Evolutionary conservation across 139 green algal species (phyloP).

Genomic region (Haematococcus lacustris): DNA sequence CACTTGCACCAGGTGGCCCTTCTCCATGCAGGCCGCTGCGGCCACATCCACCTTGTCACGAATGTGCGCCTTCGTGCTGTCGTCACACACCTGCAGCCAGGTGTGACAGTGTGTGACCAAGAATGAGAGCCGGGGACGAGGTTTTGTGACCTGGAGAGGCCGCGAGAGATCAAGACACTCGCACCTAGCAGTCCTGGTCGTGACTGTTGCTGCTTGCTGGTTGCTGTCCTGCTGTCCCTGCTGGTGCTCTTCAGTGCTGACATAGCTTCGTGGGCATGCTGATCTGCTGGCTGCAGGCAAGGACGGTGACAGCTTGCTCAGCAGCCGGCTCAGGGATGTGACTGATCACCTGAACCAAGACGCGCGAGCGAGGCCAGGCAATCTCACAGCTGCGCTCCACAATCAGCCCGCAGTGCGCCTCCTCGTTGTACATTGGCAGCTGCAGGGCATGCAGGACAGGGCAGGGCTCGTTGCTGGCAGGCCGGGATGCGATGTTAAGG

Average conservation of each 20-base stretch:
- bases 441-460: too few relatives aligned
- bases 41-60: constrained; percentile 45
- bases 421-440: constrained; percentile 4
- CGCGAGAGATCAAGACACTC: neutral
- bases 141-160: neutral
- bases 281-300: neutral
- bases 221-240: neutral
- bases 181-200: neutral
- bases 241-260: neutral
- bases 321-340: neutral
- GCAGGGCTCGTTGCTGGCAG: too few relatives aligned
- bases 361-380: constrained; percentile 33
- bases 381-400: constrained; percentile 45
- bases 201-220: too few relatives aligned
- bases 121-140: neutral
- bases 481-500: too few relatives aligned
- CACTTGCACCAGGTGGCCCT: constrained; percentile 39
- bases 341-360: constrained; percentile 43
- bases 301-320: neutral
- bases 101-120: neutral
- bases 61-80: constrained; percentile 47
- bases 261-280: neutral
- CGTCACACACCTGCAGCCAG: constrained; percentile 40
- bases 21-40: constrained; percentile 35
- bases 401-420: constrained; percentile 17